A percentile compares a stretch with the other conserved stretches of the same genome.
Evolutionary conservation across 179 eudicot species (phyloP).

Genomic region (Corrigiola litoralis): DNA sequence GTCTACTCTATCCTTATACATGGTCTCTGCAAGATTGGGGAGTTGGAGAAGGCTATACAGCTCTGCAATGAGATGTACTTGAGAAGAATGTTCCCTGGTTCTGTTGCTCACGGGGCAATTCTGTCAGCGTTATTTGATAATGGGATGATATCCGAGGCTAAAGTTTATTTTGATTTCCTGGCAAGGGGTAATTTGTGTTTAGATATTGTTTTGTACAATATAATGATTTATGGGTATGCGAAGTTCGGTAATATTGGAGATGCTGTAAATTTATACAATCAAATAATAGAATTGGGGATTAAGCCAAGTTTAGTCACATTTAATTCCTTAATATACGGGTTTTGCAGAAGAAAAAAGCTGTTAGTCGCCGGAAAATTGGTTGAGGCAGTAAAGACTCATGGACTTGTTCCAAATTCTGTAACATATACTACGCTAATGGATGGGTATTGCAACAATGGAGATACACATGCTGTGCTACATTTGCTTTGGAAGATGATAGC

Average conservation of each 20-base stretch:
- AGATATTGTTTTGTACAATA: slow-evolving; percentile 59
- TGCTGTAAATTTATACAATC: slow-evolving; percentile 49
- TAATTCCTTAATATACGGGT: slow-evolving; percentile 77
- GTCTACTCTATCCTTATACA: slow-evolving; percentile 61
- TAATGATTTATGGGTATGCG: slow-evolving; percentile 69
- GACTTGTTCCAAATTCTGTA: slow-evolving; percentile 51
- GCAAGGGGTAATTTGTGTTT: slow-evolving; percentile 28
- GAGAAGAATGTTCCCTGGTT: slow-evolving; percentile 44
- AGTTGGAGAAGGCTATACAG: slow-evolving; percentile 46
- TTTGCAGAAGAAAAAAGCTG: slow-evolving; percentile 47
- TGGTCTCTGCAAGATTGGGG: slow-evolving; percentile 70
- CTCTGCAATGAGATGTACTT: slow-evolving; percentile 48
- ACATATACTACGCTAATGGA: slow-evolving; percentile 85
- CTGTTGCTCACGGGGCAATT: slow-evolving; percentile 41
- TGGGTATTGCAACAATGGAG: slow-evolving; percentile 47
- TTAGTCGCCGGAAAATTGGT: slow-evolving; percentile 51
- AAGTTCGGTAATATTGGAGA: slow-evolving; percentile 49
- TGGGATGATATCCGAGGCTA: slow-evolving; percentile 53
- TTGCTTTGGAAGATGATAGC: slow-evolving; percentile 55
- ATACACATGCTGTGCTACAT: slow-evolving; percentile 33
- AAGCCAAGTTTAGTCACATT: slow-evolving; percentile 65
- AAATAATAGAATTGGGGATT: slow-evolving; percentile 47
- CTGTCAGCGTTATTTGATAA: slow-evolving; percentile 52
- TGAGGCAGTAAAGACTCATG: slow-evolving; percentile 36
- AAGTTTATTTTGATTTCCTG: slow-evolving; percentile 50